These are phyloP conservation scores for Gastrolobium bilobum DNA, from an alignment of 306 rosid genomes.

Conservation along the genomic window DNA sequence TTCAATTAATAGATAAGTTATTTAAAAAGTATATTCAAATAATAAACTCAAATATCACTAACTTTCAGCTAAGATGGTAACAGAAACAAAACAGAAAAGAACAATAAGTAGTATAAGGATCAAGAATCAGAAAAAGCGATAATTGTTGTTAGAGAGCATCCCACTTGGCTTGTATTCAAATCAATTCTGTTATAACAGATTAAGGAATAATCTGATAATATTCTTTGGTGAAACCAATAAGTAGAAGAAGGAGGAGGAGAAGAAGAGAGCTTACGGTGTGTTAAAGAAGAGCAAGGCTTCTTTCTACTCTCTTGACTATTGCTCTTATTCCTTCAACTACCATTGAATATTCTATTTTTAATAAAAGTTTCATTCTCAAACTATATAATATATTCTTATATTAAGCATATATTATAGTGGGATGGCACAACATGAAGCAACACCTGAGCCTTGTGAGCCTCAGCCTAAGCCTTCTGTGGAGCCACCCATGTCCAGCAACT, in stretches of 20 bases:
- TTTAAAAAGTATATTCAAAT: background rate
- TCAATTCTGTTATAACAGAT: background rate
- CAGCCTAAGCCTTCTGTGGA: conserved; percentile 35
- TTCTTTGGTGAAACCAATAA: background rate
- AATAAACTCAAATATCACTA: background rate
- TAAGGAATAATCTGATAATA: background rate
- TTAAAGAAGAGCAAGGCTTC: conserved; percentile 3
- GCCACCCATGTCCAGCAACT: background rate
- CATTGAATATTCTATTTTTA: conserved; percentile 31
- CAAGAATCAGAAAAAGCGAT: background rate
- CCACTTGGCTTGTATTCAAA: background rate
- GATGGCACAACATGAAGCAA: conserved; percentile 47
- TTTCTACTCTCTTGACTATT: background rate
- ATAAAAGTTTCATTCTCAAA: conserved; percentile 30
- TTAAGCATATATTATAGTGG: background rate
- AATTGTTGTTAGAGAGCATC: background rate
- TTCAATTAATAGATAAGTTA: background rate
- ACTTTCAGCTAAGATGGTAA: background rate
- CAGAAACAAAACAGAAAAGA: background rate
- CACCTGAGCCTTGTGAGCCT: conserved; percentile 17
- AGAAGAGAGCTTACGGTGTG: background rate
- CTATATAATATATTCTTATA: background rate
- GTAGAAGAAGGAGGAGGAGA: background rate
- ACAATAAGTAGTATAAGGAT: background rate
- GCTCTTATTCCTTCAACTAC: conserved; percentile 16